A percentile compares a stretch with the other conserved stretches of the same genome.
Conservation (phyloP, 2,329 filamentous ascomycete species). For the Alternaria sp. region DNA sequence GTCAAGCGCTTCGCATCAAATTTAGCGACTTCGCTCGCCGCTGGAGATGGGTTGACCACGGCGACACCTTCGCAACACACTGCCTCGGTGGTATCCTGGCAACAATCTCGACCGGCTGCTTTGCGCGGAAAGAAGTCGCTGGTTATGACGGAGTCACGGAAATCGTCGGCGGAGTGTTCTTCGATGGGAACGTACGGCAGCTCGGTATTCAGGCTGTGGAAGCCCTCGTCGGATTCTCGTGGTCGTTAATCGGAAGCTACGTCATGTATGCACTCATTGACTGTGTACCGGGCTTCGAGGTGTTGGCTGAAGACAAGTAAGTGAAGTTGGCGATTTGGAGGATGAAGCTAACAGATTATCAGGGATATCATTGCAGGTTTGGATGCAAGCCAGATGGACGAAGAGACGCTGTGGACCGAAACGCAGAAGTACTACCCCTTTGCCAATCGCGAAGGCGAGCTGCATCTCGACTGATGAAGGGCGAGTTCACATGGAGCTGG, state of each 20-base stretch:
- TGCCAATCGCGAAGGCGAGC: constrained; percentile 38
- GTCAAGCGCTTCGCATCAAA: constrained; percentile 63
- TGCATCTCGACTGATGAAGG: constrained; percentile 36
- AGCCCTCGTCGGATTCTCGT: constrained; percentile 60
- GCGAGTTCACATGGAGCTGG: not conserved
- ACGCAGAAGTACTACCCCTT: constrained; percentile 51
- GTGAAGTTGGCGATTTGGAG: constrained; percentile 31
- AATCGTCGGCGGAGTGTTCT: constrained; percentile 61
- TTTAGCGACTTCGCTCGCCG: constrained; percentile 59
- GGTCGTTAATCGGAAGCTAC: constrained; percentile 61
- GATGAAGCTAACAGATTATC: constrained; percentile 15
- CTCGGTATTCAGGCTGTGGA: constrained; percentile 62
- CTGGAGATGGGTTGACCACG: constrained; percentile 63
- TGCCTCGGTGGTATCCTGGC: constrained; percentile 62
- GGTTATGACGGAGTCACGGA: constrained; percentile 62
- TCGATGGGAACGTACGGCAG: constrained; percentile 62
- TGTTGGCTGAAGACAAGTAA: constrained; percentile 62
- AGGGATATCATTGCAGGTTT: constrained; percentile 60
- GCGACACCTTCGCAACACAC: constrained; percentile 65
- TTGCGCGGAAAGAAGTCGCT: constrained; percentile 61
- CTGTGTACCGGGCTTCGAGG: constrained; percentile 62
- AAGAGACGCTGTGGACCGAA: constrained; percentile 53
- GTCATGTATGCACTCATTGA: constrained; percentile 61
- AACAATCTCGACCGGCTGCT: constrained; percentile 61
- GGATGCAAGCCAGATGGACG: constrained; percentile 62